A percentile compares a stretch with the other conserved stretches of the same genome.
phyloP scores from a whole-genome alignment of 2,329 filamentous ascomycete species.

The Coniochaeta ligniaria region DNA sequence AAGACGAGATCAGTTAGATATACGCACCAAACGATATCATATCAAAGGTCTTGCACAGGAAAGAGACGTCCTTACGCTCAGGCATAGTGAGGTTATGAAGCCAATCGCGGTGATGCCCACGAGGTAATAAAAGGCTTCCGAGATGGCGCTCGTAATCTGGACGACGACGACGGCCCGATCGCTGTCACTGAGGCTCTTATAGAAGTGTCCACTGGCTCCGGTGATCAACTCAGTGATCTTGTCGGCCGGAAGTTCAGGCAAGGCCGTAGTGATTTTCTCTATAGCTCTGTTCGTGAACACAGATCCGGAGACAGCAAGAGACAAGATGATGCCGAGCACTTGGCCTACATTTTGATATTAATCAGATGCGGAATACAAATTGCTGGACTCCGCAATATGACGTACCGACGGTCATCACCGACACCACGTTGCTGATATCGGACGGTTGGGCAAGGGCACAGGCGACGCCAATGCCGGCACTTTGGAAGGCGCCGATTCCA shows the following conservation, averaged over 20 bases:
- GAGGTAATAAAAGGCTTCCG: slow-evolving; percentile 6
- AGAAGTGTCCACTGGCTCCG: slow-evolving; percentile 5
- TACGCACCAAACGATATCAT: slow-evolving; percentile 6
- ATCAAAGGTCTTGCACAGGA: not conserved
- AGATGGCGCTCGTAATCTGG: slow-evolving; percentile 6
- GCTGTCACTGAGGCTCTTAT: slow-evolving; percentile 2
- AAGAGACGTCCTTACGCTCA: slow-evolving; percentile 5
- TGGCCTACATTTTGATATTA: slow-evolving; percentile 4
- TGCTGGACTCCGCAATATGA: not conserved
- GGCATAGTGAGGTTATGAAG: slow-evolving; percentile 7
- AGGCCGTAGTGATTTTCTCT: slow-evolving; percentile 2
- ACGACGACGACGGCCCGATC: slow-evolving; percentile 4
- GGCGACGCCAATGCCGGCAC: slow-evolving; percentile 6
- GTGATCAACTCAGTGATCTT: slow-evolving; percentile 5
- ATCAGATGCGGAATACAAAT: not conserved
- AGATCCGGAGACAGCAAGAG: slow-evolving; percentile 6
- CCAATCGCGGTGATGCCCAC: slow-evolving; percentile 6
- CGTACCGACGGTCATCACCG: slow-evolving; percentile 8
- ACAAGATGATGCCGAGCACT: slow-evolving; percentile 5
- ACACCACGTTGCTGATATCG: slow-evolving; percentile 7
- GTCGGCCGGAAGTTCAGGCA: not conserved
- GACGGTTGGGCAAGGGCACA: slow-evolving; percentile 4
- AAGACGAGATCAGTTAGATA: not conserved
- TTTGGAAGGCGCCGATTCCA: slow-evolving; percentile 7
- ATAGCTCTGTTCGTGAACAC: slow-evolving; percentile 8